Evolutionary conservation across 2,329 filamentous ascomycete species (phyloP), one percentile per base, ranked within the genome.

Genomic region (Colletotrichum tropicicola): DNA sequence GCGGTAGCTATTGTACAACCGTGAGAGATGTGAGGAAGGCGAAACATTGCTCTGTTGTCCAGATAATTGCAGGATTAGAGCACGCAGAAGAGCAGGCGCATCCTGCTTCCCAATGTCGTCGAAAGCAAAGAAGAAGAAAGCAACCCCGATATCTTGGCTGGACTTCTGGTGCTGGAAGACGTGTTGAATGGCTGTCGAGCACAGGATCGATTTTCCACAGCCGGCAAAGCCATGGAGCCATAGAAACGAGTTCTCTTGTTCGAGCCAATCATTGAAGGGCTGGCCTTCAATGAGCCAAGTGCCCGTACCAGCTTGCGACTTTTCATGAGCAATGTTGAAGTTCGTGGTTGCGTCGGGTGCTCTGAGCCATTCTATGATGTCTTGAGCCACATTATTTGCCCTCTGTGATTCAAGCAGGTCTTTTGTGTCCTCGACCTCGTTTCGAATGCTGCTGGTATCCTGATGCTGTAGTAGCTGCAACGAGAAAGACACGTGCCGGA

Each of bases 111-210:
- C 44, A 1, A 66, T 30, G 45, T 80, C 77, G 39, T 74, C 76
- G 63, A 79, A 80, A 6, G 75, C 73, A 52, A 81, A 81, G 69
- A 75, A 81, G 68, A 81, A 81, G 62, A 75, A 78, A 1, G 71
- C 74, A 6, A 79, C 49, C 0, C 71, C 75, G 8, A 73, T 69
- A 4, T 57, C 45, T 4, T 66, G 66, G 10, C 70, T 69, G 6
- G 62, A 70, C 5, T 47, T 60, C 3, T 52, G 69, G 48, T 70
- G 63, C 5, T 68, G 64, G 12, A 66, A 63, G 1, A 70, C 37
- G 47, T 74, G 52, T 41, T 77, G 74, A 27, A 80, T 76, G 7
- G 73, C 69, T 0, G 76, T 79, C 6, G 73, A 79, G 48, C 72
- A 76, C 12, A 81, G 65, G 0, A 81, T 72, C 0, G 78, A 78